Base-by-base conservation (phyloP, 495 filamentous ascomycete species). In the Penicillium verhagenii region DNA sequence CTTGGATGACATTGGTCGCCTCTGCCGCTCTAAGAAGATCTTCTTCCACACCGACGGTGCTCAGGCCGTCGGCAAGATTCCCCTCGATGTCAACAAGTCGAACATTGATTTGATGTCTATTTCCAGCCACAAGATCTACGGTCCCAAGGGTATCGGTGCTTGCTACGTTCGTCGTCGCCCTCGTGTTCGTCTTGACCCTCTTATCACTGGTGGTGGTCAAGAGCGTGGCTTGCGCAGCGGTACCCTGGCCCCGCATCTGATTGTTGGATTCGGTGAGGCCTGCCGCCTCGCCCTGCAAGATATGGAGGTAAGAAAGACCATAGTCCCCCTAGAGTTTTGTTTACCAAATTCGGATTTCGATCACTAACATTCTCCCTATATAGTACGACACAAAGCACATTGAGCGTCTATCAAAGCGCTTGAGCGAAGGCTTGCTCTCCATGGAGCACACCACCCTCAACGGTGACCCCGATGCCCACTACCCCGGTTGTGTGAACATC, bases 21-120 rank as follows among this genome's bases (percentile, higher is more conserved):
- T 98, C 19, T 98, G 94, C 75, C 85, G 92, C 37, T 81, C 82
- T 31, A 95, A 89, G 70, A 96, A 97, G 77, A 76, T 96, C 45
- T 98, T 96, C 79, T 98, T 97, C 85, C 94, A 98, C 73, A 96
- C 91, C n/a, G 94, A 98, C 71, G 94, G 73, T 24, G 94, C 94
- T 6, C 94, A 98, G 75, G 94, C 95, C 4, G 91, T 96, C 4
- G 94, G 94, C 64, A 98, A 98, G 79, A 96, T 98, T 52, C 91
- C 91, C 0, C 76, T 98, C 25, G 91, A 96, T 67, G 95, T 98
- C 52, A 95, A 97, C 71, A 89, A 91, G 72, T 88, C 93, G 88
- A 93, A 96, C 68, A 86, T 97, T 50, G 94, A 98, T 68, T 75
- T 98, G 63, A 96, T 97, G 94, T 96, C 92, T 10, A 96, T 98